phyloP scores from a whole-genome alignment of 73 alveolate species.

The Paramecium octaurelia region DNA sequence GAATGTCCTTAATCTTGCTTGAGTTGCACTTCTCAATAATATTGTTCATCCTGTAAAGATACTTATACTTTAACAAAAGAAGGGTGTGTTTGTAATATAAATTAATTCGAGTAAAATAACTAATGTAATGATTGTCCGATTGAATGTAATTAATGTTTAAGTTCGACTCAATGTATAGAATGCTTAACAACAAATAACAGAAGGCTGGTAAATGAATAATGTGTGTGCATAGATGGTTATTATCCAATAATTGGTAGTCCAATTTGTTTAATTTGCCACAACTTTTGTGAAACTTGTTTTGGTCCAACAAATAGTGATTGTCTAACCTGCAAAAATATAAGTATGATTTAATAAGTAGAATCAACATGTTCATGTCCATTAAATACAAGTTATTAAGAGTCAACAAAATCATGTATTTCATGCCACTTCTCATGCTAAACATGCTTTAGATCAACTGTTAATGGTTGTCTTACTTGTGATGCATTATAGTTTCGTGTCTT shows the following conservation, averaged over 20 bases:
- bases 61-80: background rate
- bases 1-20: background rate
- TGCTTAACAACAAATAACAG: background rate
- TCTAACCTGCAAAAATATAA: background rate
- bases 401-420: background rate
- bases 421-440: background rate
- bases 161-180: background rate
- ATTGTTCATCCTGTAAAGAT: background rate
- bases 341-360: background rate
- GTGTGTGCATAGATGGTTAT: background rate
- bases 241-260: background rate
- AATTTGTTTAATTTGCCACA: background rate
- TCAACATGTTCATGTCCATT: background rate
- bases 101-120: background rate
- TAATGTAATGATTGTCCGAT: background rate
- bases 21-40: background rate
- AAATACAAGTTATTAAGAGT: background rate
- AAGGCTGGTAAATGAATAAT: background rate
- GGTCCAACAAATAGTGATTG: background rate
- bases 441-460: background rate
- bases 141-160: background rate
- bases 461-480: background rate
- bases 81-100: background rate
- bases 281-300: background rate
- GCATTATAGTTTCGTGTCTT: background rate